phyloP scores from a whole-genome alignment of 1,139 yeast genomes.

The Protomyces lactucae-debilis region DNA sequence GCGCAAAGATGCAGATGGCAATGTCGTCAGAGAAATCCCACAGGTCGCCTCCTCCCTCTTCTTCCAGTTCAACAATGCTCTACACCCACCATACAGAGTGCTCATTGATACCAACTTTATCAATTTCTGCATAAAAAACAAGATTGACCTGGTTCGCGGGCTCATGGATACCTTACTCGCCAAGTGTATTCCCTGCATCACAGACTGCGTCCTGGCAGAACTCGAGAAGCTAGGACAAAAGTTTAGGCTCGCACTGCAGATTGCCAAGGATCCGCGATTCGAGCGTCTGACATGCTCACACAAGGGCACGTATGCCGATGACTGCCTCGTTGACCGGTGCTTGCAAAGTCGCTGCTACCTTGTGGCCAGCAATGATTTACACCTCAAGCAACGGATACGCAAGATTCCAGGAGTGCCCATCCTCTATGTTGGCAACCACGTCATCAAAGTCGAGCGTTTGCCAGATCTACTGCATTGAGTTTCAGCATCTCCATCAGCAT shows the following conservation, averaged over 20 bases:
- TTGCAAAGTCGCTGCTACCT: slow-evolving; percentile 94
- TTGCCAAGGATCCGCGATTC: slow-evolving; percentile 92
- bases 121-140: slow-evolving; percentile 91
- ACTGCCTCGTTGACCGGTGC: slow-evolving; percentile 86
- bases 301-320: slow-evolving; percentile 97
- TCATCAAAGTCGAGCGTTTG: slow-evolving; percentile 85
- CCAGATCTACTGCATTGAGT: slow-evolving; percentile 51
- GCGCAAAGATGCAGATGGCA: slow-evolving; percentile 37
- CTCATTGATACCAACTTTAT: slow-evolving; percentile 93
- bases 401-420: slow-evolving; percentile 96
- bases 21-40: slow-evolving; percentile 75
- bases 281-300: slow-evolving; percentile 83
- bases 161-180: slow-evolving; percentile 95
- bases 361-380: slow-evolving; percentile 99
- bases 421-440: slow-evolving; percentile 91
- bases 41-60: slow-evolving; percentile 94
- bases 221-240: slow-evolving; percentile 92
- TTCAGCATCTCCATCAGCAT: neutral
- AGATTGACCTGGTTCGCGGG: slow-evolving; percentile 85
- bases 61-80: slow-evolving; percentile 88
- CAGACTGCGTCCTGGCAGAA: slow-evolving; percentile 98
- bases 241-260: slow-evolving; percentile 75
- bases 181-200: slow-evolving; percentile 88
- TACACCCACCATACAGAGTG: slow-evolving; percentile 94
- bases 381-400: slow-evolving; percentile 83